These are phyloP conservation scores for Plasmodium yoelii DNA, from an alignment of 169 alveolate species.

Conservation along the genomic window DNA sequence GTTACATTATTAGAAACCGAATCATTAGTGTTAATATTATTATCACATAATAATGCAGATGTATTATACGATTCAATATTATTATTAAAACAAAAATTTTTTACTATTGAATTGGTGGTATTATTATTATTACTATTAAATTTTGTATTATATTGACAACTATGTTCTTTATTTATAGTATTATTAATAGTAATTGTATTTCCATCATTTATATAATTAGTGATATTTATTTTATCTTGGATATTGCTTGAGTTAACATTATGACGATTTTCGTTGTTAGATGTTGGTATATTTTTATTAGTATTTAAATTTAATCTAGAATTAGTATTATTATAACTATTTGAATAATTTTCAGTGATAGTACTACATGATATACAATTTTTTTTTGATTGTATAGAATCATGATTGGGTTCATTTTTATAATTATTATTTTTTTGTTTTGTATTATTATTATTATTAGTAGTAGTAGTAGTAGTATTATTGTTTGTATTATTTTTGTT, in stretches of 20 bases:
- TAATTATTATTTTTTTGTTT: conserved; percentile 2
- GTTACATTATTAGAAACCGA: not conserved
- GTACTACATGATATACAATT: not conserved
- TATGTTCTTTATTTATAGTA: not conserved
- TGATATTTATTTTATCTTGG: not conserved
- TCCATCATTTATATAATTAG: not conserved
- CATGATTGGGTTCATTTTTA: conserved; percentile 2
- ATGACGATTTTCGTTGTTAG: not conserved
- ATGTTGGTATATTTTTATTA: not conserved
- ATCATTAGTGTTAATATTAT: not conserved
- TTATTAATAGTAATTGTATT: not conserved
- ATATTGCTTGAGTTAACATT: not conserved
- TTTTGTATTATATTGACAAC: conserved; percentile 18
- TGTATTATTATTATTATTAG: conserved; percentile 9
- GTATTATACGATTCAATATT: not conserved
- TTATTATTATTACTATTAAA: not conserved
- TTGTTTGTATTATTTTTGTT: conserved; percentile 14
- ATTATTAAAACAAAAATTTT: not conserved
- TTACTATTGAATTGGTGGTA: not conserved
- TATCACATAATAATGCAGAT: not conserved
- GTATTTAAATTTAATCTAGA: not conserved
- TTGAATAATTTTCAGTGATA: not conserved
- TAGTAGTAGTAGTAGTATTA: too few relatives aligned
- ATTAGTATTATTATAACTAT: not conserved
- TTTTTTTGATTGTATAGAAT: not conserved